Evolutionary conservation across 169 alveolate genomes (phyloP), one percentile per base, ranked within the genome.

Genomic region (Eimeria praecox): DNA sequence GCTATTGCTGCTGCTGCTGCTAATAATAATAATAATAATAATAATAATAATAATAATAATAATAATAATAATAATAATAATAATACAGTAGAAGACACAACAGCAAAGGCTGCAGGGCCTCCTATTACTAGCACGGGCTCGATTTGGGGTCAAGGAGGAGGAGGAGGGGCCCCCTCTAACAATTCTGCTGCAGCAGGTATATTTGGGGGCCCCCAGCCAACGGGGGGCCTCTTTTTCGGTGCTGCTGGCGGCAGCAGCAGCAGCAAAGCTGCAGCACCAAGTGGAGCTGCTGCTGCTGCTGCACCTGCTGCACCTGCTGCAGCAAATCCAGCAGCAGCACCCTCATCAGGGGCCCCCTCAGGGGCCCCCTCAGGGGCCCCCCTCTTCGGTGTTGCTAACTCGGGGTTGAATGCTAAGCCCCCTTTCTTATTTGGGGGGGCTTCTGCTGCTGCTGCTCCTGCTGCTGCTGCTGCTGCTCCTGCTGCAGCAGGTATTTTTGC

Each of bases 341-440:
- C 66, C 20, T 5, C 66, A 56, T 5, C 66, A 56, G 66, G 66
- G 27, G 66, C 66, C 66, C 66, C n/a, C n/a, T n/a, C n/a, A 14
- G 66, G 66, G 66, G 66, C n/a, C 66, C 66, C 66, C 66, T n/a
- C n/a, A 14, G 66, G 66, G 66, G 66, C n/a, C 66, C 66, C 66
- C 66, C 66, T 56, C 20, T 56, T 56, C 27, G 66, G 66, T 56
- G 8, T 27, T 27, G 20, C 27, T 56, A 20, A 18, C 66, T 56
- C 66, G 8, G 66, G 66, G 66, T 14, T 5, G 66, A 66, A 66
- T 33, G 52, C 82, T 38, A 38, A 8, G 82, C 82, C 40, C 20
- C 52, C 52, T 71, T 44, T 33, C 82, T 71, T n/a, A n/a, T n/a
- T 71, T n/a, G 82, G 82, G n/a, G 82, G n/a, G 22, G 44, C 82